Evolutionary conservation across 2,329 filamentous ascomycete genomes (phyloP).

Genomic region (Sporothrix schenckii): DNA sequence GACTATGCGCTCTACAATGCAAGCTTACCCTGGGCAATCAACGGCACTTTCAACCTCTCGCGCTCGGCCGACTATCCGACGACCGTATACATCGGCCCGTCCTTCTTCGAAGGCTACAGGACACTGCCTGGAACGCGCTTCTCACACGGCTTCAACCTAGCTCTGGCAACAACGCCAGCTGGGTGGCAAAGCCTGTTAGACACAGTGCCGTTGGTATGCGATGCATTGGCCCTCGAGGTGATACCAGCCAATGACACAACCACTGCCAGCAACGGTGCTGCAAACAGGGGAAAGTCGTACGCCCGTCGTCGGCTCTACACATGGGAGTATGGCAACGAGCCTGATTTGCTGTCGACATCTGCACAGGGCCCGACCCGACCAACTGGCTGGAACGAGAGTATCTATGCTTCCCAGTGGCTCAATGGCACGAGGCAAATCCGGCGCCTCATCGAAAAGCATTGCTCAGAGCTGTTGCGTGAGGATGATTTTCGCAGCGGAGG

Average conservation of each 20-base stretch:
- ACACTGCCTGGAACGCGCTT: constrained; percentile 58
- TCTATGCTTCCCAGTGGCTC: constrained; percentile 62
- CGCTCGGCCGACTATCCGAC: constrained; percentile 63
- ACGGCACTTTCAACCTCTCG: constrained; percentile 55
- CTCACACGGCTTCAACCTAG: constrained; percentile 65
- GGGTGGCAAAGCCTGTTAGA: constrained; percentile 57
- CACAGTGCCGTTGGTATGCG: constrained; percentile 61
- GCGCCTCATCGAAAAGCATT: constrained; percentile 49
- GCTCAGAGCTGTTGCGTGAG: constrained; percentile 50
- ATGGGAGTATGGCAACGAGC: constrained; percentile 68
- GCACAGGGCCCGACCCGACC: constrained; percentile 57
- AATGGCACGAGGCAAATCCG: constrained; percentile 57
- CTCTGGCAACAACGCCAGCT: constrained; percentile 47
- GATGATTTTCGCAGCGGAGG: constrained; percentile 46
- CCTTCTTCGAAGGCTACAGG: constrained; percentile 65
- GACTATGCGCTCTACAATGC: constrained; percentile 65
- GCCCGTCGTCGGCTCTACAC: constrained; percentile 46
- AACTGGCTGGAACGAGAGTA: constrained; percentile 55
- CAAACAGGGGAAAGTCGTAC: not conserved
- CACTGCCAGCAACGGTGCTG: not conserved
- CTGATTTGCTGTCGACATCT: constrained; percentile 60
- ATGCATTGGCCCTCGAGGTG: constrained; percentile 49
- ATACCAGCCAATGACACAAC: not conserved
- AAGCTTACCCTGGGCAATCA: constrained; percentile 52
- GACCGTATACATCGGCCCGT: constrained; percentile 61